These are phyloP conservation scores for Lichtheimia hyalospora DNA, from an alignment of 371 early-diverging fungal species.

Conservation along the genomic window DNA sequence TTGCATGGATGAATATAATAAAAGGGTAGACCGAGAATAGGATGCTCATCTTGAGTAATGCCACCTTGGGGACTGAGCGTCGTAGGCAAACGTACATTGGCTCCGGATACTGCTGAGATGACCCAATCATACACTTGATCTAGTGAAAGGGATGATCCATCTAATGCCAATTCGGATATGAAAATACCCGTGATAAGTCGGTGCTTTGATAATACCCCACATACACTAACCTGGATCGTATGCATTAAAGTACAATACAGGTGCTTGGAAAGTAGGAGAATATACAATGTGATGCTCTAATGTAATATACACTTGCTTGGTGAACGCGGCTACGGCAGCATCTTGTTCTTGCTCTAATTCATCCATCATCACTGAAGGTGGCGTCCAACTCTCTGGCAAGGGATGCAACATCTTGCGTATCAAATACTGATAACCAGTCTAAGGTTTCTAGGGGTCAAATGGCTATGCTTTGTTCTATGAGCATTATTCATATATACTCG, in stretches of 20 bases:
- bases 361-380: background rate
- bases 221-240: constrained; percentile 40
- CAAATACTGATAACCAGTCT: background rate
- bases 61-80: constrained; percentile 15
- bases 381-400: background rate
- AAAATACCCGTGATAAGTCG: background rate
- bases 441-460: too few species aligned
- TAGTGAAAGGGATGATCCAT: constrained; percentile 42
- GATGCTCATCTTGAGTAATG: constrained; percentile 61
- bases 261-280: constrained; percentile 68
- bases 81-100: background rate
- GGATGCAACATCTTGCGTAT: background rate
- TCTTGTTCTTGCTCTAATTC: constrained; percentile 3
- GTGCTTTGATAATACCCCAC: background rate
- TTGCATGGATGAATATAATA: constrained; percentile 77
- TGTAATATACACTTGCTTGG: constrained; percentile 12
- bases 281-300: constrained; percentile 70
- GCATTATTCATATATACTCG: too few species aligned
- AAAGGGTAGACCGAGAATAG: constrained; percentile 55
- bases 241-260: constrained; percentile 68
- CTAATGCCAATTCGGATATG: constrained; percentile 14
- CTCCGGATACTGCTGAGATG: constrained; percentile 20
- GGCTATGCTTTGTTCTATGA: too few species aligned
- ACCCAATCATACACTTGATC: constrained; percentile 50
- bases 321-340: background rate